These are phyloP conservation scores for Claviceps fusiformis DNA, from an alignment of 2,329 filamentous ascomycete species.

Conservation along the genomic window DNA sequence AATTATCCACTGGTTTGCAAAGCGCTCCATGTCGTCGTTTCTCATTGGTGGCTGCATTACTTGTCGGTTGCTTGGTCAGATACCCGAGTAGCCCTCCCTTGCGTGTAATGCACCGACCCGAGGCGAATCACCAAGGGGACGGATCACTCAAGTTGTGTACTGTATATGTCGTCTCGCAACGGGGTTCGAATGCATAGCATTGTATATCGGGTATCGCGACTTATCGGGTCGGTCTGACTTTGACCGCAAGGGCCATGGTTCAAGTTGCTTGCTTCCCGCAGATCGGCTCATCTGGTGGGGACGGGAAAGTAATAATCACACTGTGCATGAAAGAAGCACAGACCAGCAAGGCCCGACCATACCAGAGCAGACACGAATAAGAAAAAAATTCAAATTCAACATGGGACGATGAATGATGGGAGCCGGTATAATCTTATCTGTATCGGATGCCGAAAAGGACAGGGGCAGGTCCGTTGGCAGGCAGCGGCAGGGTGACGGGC, in stretches of 20 bases:
- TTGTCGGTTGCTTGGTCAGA: too few species aligned
- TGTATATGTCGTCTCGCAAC: too few species aligned
- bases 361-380: too few species aligned
- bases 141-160: neutral
- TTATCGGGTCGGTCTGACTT: neutral
- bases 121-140: neutral
- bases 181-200: neutral
- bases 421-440: neutral
- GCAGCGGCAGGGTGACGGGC: too few species aligned
- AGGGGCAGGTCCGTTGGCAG: neutral
- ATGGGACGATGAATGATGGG: neutral
- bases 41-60: neutral
- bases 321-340: neutral
- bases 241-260: neutral
- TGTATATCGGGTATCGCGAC: neutral
- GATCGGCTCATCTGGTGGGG: neutral
- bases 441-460: neutral
- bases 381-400: neutral
- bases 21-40: neutral
- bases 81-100: neutral
- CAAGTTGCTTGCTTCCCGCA: neutral
- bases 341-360: too few species aligned
- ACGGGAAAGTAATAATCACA: neutral
- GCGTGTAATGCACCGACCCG: neutral
- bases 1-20: neutral